Conservation (phyloP, 805 yeast genomes). For the Hanseniaspora clermontiae region DNA sequence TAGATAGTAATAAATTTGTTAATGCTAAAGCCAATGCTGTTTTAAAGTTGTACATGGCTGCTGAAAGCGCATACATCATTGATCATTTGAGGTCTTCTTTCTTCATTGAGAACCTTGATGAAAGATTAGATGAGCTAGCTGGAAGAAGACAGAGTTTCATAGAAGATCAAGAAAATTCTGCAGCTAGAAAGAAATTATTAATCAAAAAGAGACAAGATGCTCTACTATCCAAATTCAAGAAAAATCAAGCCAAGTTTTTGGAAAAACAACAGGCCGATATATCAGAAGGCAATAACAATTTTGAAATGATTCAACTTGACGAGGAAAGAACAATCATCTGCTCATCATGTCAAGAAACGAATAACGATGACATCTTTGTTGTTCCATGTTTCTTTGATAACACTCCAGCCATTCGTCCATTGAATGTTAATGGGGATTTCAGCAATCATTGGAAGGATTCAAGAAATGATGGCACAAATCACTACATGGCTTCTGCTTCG, state of each 20-base stretch:
- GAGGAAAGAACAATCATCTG: constrained; percentile 32
- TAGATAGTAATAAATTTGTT: constrained; percentile 34
- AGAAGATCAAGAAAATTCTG: constrained; percentile 37
- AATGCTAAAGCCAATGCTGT: constrained; percentile 46
- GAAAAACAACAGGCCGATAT: constrained; percentile 33
- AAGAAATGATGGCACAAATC: background rate
- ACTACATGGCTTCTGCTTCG: constrained; percentile 5
- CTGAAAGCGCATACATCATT: background rate
- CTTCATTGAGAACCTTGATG: constrained; percentile 17
- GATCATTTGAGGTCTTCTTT: background rate
- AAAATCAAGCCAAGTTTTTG: constrained; percentile 65
- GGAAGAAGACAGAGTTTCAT: constrained; percentile 33
- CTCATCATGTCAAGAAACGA: constrained; percentile 48
- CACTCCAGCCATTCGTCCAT: constrained; percentile 39
- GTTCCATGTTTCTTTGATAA: constrained; percentile 40
- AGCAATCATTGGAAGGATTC: constrained; percentile 1
- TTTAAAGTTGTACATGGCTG: constrained; percentile 21
- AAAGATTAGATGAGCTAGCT: constrained; percentile 28
- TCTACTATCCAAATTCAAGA: constrained; percentile 49
- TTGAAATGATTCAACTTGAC: constrained; percentile 1
- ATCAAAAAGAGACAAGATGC: constrained; percentile 52
- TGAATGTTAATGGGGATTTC: constrained; percentile 11
- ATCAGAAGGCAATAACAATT: constrained; percentile 12
- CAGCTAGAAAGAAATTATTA: constrained; percentile 42
- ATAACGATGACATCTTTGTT: constrained; percentile 40